Base-by-base conservation (phyloP, 345 rosid species). In the Populus euphratica region DNA sequence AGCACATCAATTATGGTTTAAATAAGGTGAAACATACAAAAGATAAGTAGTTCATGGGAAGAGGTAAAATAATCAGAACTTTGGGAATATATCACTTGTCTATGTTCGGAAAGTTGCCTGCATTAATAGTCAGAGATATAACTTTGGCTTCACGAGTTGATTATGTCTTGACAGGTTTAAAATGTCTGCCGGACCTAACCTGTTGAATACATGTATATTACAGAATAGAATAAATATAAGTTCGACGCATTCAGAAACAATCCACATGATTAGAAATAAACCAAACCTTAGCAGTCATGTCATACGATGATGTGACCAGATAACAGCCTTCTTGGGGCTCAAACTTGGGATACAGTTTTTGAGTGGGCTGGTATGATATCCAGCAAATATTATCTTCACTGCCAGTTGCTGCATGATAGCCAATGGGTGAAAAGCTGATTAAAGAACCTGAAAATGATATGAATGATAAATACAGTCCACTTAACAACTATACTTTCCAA, bases 321-420 rank as follows among this genome's bases (percentile, higher is more conserved):
- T 84, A 92, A 79, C 91, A 94, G 52, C 99, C 99, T 83, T 93
- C 98, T 83, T 94, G 97, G 77, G 99, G 95, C 88, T 96, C 99
- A 80, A 85, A 96, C 92, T 88, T 92, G 91, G 52, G 99, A 93
- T 83, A 96, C 77, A 14, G 92, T 96, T 85, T 96, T 96, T 8
- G 97, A 83, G 83, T 94, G 99, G n/a, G 99, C 96, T 64, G 97
- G 99, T 81, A 92, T 96, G 35, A 77, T 77, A 96, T 89, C 47
- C 97, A 89, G 71, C 99, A 96, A 23, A 93, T 92, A 79, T 94
- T 96, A 77, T 96, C 99, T 80, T 92, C 98, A 49, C 98, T 94
- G 49, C 98, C 97, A 33, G 97, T 94, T 17, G 98, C 97, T 77
- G 94, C 81, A 87, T 96, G 99, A 84, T 94, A 91, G 25, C 99